Conservation (phyloP, 2,329 filamentous ascomycete genomes). For the Purpureocillium takamizusanense region DNA sequence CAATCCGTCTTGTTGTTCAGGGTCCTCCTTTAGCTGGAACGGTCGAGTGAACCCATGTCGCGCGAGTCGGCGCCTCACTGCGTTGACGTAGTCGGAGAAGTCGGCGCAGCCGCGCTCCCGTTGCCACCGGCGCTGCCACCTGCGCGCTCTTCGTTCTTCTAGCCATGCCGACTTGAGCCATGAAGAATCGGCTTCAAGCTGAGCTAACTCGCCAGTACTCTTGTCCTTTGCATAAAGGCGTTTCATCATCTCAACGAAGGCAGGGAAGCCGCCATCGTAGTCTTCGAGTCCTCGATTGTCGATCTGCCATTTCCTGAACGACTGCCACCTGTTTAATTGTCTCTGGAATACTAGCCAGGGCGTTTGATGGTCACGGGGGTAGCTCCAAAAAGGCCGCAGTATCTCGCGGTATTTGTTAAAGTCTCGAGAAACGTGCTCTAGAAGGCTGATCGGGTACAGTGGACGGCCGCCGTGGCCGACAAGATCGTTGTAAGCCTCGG, state of each 20-base stretch:
- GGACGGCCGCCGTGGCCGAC: no score
- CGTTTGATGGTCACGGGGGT: no score
- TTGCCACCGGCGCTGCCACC: background rate
- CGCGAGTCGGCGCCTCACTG: conserved; percentile 16
- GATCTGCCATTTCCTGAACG: conserved; percentile 20
- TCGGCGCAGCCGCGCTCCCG: conserved; percentile 3
- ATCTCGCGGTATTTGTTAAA: no score
- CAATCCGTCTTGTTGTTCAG: conserved; percentile 19
- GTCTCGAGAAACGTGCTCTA: no score
- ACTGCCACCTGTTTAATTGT: conserved; percentile 15
- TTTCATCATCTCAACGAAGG: no score
- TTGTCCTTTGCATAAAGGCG: background rate
- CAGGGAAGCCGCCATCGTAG: conserved; percentile 7
- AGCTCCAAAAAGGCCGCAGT: no score
- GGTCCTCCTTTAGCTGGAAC: conserved; percentile 20
- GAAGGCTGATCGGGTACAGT: no score
- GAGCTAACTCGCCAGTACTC: background rate
- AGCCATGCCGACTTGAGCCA: conserved; percentile 3
- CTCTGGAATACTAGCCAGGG: conserved; percentile 11
- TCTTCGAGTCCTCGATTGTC: conserved; percentile 10
- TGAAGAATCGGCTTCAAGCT: conserved; percentile 1
- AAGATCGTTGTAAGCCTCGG: no score
- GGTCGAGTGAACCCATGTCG: conserved; percentile 16
- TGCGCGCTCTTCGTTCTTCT: background rate
- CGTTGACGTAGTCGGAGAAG: conserved; percentile 14